These are phyloP conservation scores for Mycena citricolor DNA, from an alignment of 1,284 basidiomycete species.

Conservation along the genomic window DNA sequence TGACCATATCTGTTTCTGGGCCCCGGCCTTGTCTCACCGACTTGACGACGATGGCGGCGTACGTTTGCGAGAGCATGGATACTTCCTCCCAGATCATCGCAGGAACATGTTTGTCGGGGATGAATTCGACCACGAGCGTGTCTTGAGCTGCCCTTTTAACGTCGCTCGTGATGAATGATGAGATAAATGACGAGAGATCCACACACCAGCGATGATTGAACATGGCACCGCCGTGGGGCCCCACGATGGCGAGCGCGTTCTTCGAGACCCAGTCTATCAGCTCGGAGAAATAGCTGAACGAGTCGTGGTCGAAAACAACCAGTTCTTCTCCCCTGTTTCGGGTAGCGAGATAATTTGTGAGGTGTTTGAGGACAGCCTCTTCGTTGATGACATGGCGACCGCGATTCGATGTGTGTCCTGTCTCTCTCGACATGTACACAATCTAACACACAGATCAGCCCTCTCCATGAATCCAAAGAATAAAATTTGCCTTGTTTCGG, in stretches of 20 bases:
- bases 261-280: conserved; percentile 14
- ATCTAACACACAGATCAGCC: conserved; percentile 2
- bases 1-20: conserved; percentile 13
- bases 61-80: conserved; percentile 15
- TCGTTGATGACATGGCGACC: conserved; percentile 18
- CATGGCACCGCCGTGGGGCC: conserved; percentile 21
- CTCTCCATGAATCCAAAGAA: neutral
- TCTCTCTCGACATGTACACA: conserved; percentile 19
- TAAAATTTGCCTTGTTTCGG: no score
- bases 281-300: neutral
- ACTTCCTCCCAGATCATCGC: conserved; percentile 21
- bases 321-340: conserved; percentile 19
- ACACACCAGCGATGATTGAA: conserved; percentile 21
- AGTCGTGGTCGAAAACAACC: conserved; percentile 14
- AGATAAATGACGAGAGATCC: neutral
- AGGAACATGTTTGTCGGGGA: conserved; percentile 10
- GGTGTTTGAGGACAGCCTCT: conserved; percentile 6
- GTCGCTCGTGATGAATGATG: neutral
- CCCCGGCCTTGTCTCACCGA: conserved; percentile 1
- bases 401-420: conserved; percentile 7
- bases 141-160: conserved; percentile 11
- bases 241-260: conserved; percentile 11
- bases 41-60: conserved; percentile 17
- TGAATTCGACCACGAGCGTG: conserved; percentile 16
- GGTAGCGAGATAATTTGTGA: conserved; percentile 6